Evolutionary conservation across 495 filamentous ascomycete species (phyloP).

Genomic region (Penicillium cosmopolitanum): DNA sequence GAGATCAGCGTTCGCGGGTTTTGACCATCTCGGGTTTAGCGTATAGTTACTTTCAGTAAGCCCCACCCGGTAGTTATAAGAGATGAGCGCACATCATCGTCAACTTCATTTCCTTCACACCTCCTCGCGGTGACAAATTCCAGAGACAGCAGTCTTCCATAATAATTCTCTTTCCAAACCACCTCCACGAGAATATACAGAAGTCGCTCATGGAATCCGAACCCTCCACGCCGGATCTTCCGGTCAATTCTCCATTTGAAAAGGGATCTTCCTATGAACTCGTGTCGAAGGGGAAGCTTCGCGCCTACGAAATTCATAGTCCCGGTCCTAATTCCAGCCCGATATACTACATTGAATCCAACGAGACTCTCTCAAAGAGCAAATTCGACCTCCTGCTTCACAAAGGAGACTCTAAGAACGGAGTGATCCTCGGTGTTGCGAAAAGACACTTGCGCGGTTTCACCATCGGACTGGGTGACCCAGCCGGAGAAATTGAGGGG

Average conservation of each 20-base stretch:
- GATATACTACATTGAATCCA: constrained; percentile 1
- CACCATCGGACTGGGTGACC: constrained; percentile 10
- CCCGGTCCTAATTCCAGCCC: not conserved
- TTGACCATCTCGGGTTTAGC: too few relatives aligned
- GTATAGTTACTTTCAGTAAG: too few relatives aligned
- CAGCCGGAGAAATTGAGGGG: constrained; percentile 9
- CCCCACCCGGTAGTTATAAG: too few relatives aligned
- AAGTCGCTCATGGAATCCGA: not conserved
- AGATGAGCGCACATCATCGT: too few relatives aligned
- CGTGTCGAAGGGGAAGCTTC: not conserved
- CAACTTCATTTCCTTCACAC: too few relatives aligned
- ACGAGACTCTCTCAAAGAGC: constrained; percentile 6
- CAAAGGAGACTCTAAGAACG: constrained; percentile 9
- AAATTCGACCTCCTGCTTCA: constrained; percentile 10
- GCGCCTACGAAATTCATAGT: not conserved
- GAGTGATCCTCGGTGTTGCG: constrained; percentile 3
- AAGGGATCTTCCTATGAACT: not conserved
- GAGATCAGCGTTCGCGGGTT: too few relatives aligned
- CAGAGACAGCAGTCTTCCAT: too few relatives aligned
- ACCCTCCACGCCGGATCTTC: not conserved
- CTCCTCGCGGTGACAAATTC: too few relatives aligned
- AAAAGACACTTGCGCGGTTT: constrained; percentile 5
- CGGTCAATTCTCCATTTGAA: not conserved
- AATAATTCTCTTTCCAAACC: too few relatives aligned
- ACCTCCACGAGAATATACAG: too few relatives aligned